Base-by-base conservation (phyloP, 176 grass and related monocot species). In the Triticum urartu region DNA sequence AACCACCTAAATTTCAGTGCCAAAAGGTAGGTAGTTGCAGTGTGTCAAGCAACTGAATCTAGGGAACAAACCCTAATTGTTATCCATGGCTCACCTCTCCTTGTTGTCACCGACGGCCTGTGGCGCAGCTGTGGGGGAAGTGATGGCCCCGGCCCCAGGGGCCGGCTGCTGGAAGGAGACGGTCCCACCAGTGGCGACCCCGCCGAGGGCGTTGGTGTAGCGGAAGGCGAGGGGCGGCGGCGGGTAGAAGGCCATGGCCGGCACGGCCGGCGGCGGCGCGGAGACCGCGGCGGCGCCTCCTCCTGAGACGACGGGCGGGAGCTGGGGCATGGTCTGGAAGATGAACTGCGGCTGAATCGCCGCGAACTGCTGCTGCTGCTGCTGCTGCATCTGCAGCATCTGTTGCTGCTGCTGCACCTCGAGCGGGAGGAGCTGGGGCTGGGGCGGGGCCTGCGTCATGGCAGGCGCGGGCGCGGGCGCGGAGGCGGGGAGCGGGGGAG, bases 171-270 rank as follows among this genome's bases (percentile, higher is more conserved):
- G 86, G 78, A 91, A 91, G 77, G 90, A 91, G 64, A 88, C 63
- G 71, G 90, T 88, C 77, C 90, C 90, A 26, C 86, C 86, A 18
- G 78, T 64, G 40, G 86, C 86, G 54, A 59, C 82, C 54, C 81
- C 82, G 42, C 52, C 85, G 15, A 91, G 56, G 77, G 81, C 77
- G 52, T 80, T 90, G 39, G 93, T 75, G 81, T 72, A 90, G 86
- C 86, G 91, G 87, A 90, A 92, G 67, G 93, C 93, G 79, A 95
- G 79, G 26, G 93, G 93, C 15, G 93, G 93, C 3, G 93, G 93
- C 33, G 93, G 93, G 76, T 95, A 95, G 80, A 95, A 92, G 59
- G 93, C 93, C 85, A 95, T 92, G 87, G 90, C 93, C 8, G 93
- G 88, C 20, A 89, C 85, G 69, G 79, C 6, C 13, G 88, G 83